Evolutionary conservation across 768 basidiomycete species (phyloP), one percentile per base, ranked within the genome.

Genomic region (Boletus tylopilopsis): DNA sequence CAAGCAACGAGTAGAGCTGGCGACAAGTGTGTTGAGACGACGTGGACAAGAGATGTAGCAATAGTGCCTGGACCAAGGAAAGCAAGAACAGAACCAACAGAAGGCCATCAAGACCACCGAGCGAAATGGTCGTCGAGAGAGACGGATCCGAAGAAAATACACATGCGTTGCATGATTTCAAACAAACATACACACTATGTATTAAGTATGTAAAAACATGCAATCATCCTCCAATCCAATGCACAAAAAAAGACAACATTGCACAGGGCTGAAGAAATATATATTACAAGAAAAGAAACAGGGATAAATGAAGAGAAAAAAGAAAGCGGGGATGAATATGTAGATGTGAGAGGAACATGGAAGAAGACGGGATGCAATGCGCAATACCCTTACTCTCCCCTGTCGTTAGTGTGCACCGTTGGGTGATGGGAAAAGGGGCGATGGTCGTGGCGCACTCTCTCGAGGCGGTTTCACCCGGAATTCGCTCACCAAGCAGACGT

Each of bases 401-500:
- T n/a, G 29, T 44, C 51, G 27, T 59, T 53, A 64, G 51, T 65
- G 66, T 51, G 63, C 59, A 47, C 72, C 69, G 29, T 72, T 72
- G 45, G 71, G 66, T 43, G 68, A 65, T 19, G 68, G 64, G 56
- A 76, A 73, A 22, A 71, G 61, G 9, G 69, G 69, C n/a, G 69
- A 64, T 4, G 73, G 66, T 29, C 69, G 71, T 25, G 64, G 60
- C 21, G 58, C 61, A 42, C 50, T 57, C 16, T 78, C 82, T 64
- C 80, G 76, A 24, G 80, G 87, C 7, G 84, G 85, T 60, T 86
- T 89, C 51, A 92, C 80, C 50, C 89, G 82, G 75, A 92, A 89
- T 67, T 90, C 84, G 62, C 77, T 71, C 54, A 79, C 73, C 52
- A 91, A 75, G 53, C 80, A 82, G 49, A 92, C 69, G 62, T 92